Evolutionary conservation across 495 filamentous ascomycete species (phyloP), one percentile per base, ranked within the genome.

Genomic region (Tuber borchii): DNA sequence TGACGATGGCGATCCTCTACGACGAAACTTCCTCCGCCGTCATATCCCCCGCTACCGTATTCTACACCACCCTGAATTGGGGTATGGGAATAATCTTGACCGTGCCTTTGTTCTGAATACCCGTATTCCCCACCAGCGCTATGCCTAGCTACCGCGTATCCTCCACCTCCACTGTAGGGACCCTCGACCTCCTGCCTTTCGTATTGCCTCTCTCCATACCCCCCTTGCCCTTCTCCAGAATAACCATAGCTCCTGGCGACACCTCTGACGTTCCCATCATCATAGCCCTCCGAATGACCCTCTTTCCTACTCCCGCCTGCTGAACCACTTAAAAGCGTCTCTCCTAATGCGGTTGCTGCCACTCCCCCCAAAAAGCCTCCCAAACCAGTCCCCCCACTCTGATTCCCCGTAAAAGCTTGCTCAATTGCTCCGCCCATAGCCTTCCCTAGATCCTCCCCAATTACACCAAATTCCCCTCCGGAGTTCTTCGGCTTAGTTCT

Each of bases 401-500:
- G 71, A 14, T 76, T 76, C 26, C 73, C 69, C 9, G 46, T 61
- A n/a, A 79, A 70, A 34, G 78, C 78, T 22, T 79, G 69, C 42
- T 79, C 78, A 9, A 79, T 34, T 8, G 70, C 77, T 26, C 61
- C 78, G 37, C 77, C 76, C 72, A 82, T 56, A 42, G 69, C 75
- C 40, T 79, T 74, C 10, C 80, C 81, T 46, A 82, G 72, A 31
- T 74, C 81, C 31, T 42, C 71, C 7, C 74, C 80, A 19, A 71
- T 68, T 65, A 26, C 56, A 65, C 76, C 76, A 14, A 80, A 80
- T n/a, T 81, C 79, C 20, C 79, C 75, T 37, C 80, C 80, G 10
- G 76, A 61, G 20, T 75, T 75, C 70, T 82, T 82, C 81, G 87
- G 85, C 80, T 88, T 84, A 61, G 73, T 40, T 83, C 91, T 87